Evolutionary conservation across 1,284 basidiomycete species (phyloP).

Genomic region (Irpex sp.): DNA sequence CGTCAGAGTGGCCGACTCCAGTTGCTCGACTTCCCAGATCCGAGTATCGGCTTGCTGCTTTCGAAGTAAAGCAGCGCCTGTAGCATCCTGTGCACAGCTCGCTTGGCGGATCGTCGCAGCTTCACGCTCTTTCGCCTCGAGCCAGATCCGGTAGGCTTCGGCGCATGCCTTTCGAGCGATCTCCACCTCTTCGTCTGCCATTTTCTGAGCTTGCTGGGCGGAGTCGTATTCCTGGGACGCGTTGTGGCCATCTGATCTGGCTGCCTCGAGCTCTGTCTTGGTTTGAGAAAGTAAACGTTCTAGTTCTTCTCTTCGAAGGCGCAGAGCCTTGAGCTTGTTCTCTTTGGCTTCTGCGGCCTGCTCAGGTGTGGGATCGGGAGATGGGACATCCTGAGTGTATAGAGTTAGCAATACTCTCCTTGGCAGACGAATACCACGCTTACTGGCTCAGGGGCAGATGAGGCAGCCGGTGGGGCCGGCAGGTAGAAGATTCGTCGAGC

Average conservation of each 20-base stretch:
- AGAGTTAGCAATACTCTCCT: too few species aligned
- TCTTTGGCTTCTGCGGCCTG: too few species aligned
- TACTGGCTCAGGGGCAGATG: too few species aligned
- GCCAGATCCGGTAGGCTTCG: background rate
- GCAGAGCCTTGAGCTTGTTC: too few species aligned
- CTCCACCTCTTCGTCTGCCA: background rate
- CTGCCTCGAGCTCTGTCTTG: background rate
- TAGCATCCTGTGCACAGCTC: background rate
- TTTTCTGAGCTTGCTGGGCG: too few species aligned
- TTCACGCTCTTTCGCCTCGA: background rate
- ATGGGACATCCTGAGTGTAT: too few species aligned
- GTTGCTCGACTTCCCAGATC: background rate
- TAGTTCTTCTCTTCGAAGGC: background rate
- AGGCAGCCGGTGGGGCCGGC: too few species aligned
- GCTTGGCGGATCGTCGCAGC: background rate
- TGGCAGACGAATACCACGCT: too few species aligned
- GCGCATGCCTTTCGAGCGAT: background rate
- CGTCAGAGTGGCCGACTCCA: background rate
- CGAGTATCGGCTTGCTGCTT: conserved; percentile 1
- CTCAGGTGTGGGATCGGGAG: too few species aligned
- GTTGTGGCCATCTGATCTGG: background rate
- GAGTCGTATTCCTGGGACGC: background rate
- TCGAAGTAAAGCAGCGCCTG: background rate
- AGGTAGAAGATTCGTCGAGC: too few species aligned
- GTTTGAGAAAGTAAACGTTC: background rate